phyloP scores from a whole-genome alignment of 768 basidiomycete genomes.

The Coprinellus micaceus region DNA sequence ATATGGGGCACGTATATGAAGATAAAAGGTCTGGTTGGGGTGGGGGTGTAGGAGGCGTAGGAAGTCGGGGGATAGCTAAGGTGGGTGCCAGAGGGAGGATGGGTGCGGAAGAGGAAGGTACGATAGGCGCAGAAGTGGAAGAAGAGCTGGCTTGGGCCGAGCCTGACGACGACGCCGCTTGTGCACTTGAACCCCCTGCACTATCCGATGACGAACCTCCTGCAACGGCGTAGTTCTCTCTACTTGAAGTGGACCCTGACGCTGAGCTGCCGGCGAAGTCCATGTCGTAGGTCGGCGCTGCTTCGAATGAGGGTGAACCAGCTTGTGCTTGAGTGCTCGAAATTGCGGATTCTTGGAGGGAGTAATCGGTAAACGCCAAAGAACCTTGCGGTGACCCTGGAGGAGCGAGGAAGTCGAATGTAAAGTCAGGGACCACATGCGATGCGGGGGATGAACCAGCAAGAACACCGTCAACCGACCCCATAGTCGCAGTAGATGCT shows the following conservation, averaged over 20 bases:
- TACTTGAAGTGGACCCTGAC: neutral
- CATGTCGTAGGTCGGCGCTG: neutral
- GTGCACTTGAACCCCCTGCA: neutral
- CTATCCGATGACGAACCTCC: neutral
- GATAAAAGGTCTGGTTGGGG: conserved; percentile 34
- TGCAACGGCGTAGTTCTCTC: neutral
- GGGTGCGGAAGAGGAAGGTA: conserved; percentile 5
- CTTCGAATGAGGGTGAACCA: no score
- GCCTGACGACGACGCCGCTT: neutral
- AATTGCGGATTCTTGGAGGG: no score
- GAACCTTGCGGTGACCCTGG: no score
- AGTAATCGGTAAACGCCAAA: no score
- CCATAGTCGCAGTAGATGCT: neutral
- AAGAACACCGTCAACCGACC: no score
- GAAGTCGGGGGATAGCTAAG: conserved; percentile 5
- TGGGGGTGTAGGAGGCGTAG: conserved; percentile 8
- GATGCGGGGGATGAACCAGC: no score
- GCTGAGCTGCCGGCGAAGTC: neutral
- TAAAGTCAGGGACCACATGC: no score
- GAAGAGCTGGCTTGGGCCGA: neutral
- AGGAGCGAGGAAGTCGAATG: no score
- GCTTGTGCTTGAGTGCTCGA: no score
- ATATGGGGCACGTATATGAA: conserved; percentile 75
- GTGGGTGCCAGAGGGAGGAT: neutral
- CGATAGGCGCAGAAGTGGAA: neutral